Conservation (phyloP, 495 filamentous ascomycete species). For the Trichoderma reesei region DNA sequence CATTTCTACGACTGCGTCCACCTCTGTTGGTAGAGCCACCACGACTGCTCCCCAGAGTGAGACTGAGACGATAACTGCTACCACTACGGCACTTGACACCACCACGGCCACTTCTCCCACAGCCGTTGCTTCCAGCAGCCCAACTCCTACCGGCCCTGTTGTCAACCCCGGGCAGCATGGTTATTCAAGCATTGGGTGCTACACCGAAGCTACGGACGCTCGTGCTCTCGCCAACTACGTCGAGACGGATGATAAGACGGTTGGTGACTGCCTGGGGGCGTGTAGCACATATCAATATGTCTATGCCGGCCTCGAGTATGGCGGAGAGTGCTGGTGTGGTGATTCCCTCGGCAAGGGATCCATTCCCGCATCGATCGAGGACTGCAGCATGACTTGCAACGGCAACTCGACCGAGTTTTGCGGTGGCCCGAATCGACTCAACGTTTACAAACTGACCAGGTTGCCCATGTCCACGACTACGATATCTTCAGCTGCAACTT, state of each 20-base stretch:
- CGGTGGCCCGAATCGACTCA: constrained; percentile 30
- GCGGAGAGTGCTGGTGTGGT: constrained; percentile 23
- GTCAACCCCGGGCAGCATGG: constrained; percentile 10
- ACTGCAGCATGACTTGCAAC: constrained; percentile 26
- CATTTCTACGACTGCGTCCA: background rate
- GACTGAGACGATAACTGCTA: background rate
- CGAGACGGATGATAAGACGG: background rate
- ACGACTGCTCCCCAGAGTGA: constrained; percentile 8
- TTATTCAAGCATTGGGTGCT: constrained; percentile 18
- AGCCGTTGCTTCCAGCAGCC: background rate
- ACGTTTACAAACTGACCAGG: constrained; percentile 9
- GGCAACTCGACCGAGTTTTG: constrained; percentile 31
- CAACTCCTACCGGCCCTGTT: constrained; percentile 13
- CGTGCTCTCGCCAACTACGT: constrained; percentile 18
- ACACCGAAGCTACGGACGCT: constrained; percentile 20
- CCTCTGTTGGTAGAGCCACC: constrained; percentile 13
- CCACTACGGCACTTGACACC: background rate
- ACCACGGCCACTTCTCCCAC: background rate
- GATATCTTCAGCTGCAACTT: background rate
- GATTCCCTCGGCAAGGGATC: constrained; percentile 15
- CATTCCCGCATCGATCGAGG: constrained; percentile 10
- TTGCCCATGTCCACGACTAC: background rate
- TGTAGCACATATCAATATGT: constrained; percentile 13
- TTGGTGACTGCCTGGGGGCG: background rate
- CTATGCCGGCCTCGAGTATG: constrained; percentile 34